Evolutionary conservation across 768 basidiomycete genomes (phyloP).

Genomic region (Trametes punicea): DNA sequence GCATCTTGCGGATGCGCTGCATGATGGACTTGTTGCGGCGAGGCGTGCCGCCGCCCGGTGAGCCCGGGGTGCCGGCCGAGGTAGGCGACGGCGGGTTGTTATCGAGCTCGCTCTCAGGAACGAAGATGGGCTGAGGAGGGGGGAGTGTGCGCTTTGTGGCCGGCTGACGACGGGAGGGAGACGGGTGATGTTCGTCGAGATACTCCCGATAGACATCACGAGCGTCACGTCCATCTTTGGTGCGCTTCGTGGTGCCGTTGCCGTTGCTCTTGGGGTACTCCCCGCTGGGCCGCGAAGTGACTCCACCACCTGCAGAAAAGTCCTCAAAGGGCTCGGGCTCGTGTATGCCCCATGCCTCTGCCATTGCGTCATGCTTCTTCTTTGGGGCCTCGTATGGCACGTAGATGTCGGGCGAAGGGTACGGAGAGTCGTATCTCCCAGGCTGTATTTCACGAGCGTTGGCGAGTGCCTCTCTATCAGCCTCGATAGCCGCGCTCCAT

Average conservation of each 20-base stretch:
- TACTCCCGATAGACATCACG: slow-evolving; percentile 46
- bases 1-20: slow-evolving; percentile 87
- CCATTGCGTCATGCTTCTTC: slow-evolving; percentile 86
- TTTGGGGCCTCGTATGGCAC: slow-evolving; percentile 59
- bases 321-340: slow-evolving; percentile 91
- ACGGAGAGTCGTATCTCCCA: slow-evolving; percentile 38
- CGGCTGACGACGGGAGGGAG: slow-evolving; percentile 30
- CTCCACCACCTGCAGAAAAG: slow-evolving; percentile 78
- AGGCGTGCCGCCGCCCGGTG: slow-evolving; percentile 38
- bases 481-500: slow-evolving; percentile 50
- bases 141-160: slow-evolving; percentile 57
- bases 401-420: slow-evolving; percentile 39
- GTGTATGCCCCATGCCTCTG: slow-evolving; percentile 91
- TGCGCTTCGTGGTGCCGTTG: slow-evolving; percentile 33
- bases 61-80: slow-evolving; percentile 38
- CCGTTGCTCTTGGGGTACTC: slow-evolving; percentile 57
- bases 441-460: slow-evolving; percentile 24
- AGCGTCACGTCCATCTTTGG: slow-evolving; percentile 49
- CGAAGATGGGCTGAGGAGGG: slow-evolving; percentile 81
- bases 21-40: slow-evolving; percentile 82
- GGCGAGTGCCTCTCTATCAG: slow-evolving; percentile 37
- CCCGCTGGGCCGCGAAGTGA: slow-evolving; percentile 20
- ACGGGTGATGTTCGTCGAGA: slow-evolving; percentile 36
- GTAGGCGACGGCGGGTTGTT: slow-evolving; percentile 37
- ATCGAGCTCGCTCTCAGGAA: slow-evolving; percentile 44